Evolutionary conservation across 2,329 filamentous ascomycete species (phyloP), one percentile per base, ranked within the genome.

Genomic region (Elsinoe ampelina): DNA sequence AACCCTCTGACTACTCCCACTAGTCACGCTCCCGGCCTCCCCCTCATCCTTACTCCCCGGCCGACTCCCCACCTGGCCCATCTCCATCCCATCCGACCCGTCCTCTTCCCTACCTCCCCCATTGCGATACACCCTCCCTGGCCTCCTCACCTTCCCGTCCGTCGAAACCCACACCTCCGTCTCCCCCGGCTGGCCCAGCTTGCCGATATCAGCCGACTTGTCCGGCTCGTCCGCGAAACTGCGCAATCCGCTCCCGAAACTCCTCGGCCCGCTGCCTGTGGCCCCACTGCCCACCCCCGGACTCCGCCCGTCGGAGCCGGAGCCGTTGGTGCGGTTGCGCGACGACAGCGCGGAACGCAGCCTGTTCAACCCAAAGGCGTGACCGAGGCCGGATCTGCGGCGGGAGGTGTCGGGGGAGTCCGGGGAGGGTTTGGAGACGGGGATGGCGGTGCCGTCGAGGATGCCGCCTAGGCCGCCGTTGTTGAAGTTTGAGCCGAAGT

Each of bases 381-480:
- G 32, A 17, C 26, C 30, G 32, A 39, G 17, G 34, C 34, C 32
- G 2, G 34, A 36, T 5, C 48, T 17, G 3, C 19, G 32, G 1
- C 41, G 41, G 15, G 32, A 36, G 6, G 32, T 39, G 6, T 26
- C 34, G 15, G 34, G 26, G 12, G 34, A 19, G 10, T n/a, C 26
- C 2, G 47, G 30, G 15, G n/a, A 12, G 48, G 4, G 8, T 52
- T 52, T 52, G 5, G 32, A 12, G 8, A 20, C 32, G 34, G 48
- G 26, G 19, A 35, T 39, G 26, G 45, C 48, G 48, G 48, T 52
- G 15, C 48, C 48, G 48, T 52, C 48, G 32, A 52, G 48, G 48
- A 52, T 52, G 48, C 48, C 48, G 48, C 48, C 48, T 38, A 52
- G 48, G 32, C 48, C 48, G 48, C 48, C 48, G 48, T 52, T 52